Base-by-base conservation (phyloP, 2,329 filamentous ascomycete genomes). In the Paramyrothecium roridum region DNA sequence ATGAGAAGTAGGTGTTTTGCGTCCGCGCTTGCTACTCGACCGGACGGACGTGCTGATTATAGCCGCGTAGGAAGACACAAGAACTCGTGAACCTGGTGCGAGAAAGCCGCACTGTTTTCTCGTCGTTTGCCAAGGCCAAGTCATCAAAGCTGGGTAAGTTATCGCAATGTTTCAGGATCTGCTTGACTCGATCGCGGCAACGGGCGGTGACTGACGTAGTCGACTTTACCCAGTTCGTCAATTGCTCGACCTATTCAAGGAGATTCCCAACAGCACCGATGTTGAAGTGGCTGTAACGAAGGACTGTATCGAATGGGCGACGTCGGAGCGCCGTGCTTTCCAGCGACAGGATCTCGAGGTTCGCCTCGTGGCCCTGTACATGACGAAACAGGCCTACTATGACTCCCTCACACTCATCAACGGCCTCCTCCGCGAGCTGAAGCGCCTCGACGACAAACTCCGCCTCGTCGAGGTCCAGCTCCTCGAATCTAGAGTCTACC, bases 301-400 rank as follows among this genome's bases (percentile, higher is more conserved):
- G 77, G 96, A 95, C 76, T 98, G 92, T 80, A 99, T 99, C 86
- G 93, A 98, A 78, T 99, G 95, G 95, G 95, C 95, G 50, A 91
- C 93, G 54, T 90, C 91, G 52, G 92, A 98, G 79, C 90, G 93
- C 66, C 89, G 95, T 70, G 91, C 91, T 57, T 99, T 99, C 82
- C 85, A 99, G 65, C 92, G 95, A 64, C 95, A 99, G 80, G 96
- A 96, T 75, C 91, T 99, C 70, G 92, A 99, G 81, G 96, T 93
- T 56, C 90, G 95, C 60, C 88, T 99, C 56, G 95, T 99, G 54
- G 83, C 86, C 53, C 87, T 99, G 58, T 91, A 96, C 80, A 98
- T 99, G 89, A 87, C 90, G 68, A 98, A 98, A 79, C 91, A 96
- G 73, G 89, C 92, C 55, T 98, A 96, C 80, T 98, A 98, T 73